phyloP scores from a whole-genome alignment of 345 rosid genomes.

The Raphanus raphanistrum region DNA sequence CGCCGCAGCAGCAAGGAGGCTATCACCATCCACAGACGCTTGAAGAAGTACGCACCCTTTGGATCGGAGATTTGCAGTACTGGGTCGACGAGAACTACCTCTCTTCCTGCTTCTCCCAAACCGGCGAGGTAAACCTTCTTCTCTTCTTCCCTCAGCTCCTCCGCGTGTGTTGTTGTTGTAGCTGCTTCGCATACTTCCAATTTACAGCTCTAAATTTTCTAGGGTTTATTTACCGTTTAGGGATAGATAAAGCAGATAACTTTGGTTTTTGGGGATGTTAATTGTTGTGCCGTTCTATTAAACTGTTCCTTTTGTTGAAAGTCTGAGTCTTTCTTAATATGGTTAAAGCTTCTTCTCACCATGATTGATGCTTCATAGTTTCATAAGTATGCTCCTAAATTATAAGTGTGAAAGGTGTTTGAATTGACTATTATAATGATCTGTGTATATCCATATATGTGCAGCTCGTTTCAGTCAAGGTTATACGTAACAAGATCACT shows the following conservation, averaged over 20 bases:
- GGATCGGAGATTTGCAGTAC: slow-evolving; percentile 96
- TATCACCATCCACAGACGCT: slow-evolving; percentile 83
- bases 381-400: too few relatives aligned
- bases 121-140: slow-evolving; percentile 60
- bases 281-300: too few relatives aligned
- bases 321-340: too few relatives aligned
- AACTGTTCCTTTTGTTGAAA: too few relatives aligned
- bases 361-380: too few relatives aligned
- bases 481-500: background rate
- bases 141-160: background rate
- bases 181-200: background rate
- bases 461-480: background rate
- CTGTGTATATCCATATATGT: background rate
- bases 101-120: slow-evolving; percentile 83
- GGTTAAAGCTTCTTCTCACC: too few relatives aligned
- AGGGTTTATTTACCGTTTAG: background rate
- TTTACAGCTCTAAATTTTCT: background rate
- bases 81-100: slow-evolving; percentile 93
- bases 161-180: background rate
- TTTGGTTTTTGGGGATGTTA: background rate
- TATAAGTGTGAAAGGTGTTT: too few relatives aligned
- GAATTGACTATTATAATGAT: background rate
- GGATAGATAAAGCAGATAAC: background rate
- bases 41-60: slow-evolving; percentile 91
- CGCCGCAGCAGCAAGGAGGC: slow-evolving; percentile 30